Base-by-base conservation (phyloP, 2,329 filamentous ascomycete genomes). In the Fusarium odoratissimum region DNA sequence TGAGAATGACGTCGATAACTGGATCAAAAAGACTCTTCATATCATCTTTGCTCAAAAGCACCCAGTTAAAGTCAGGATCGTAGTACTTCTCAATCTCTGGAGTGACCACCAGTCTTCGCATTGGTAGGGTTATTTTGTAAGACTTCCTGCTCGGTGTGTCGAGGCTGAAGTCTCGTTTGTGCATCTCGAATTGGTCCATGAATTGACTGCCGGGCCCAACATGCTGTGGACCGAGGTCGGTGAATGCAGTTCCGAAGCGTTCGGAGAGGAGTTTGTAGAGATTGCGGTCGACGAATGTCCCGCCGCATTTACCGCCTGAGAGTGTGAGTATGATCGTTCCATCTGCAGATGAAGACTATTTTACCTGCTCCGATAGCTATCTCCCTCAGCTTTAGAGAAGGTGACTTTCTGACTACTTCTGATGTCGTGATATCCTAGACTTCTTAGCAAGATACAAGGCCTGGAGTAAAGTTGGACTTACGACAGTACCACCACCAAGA, bases 261-360 rank as follows among this genome's bases (percentile, higher is more conserved):
- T 28, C 3, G 21, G 51, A 13, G 14, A 54, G 51, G 19, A 54
- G 51, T 8, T 54, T 54, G 35, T 54, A 54, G 8, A 54, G 51
- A n/a, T 54, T 54, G 4, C 51, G 51, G 25, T 54, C 51, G 0
- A 54, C 35, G 35, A 54, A 54, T 8, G 51, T 54, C 2, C 51
- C 51, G 8, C 51, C 51, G 23, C 51, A 54, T 30, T 54, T 54
- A 3, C 51, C 51, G 0, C 51, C 51, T 54, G 25, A 17, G 5
- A 40, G 2, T 54, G 10, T 54, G 10, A 54, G 51, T 0, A 17
- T n/a, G 3, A 16, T 2, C 0, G 10, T 40, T 28, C 3, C 5
- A 21, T 38, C 7, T 28, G 13, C 4, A 2, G 4, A 40, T 16
- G 1, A 0, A 7, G 9, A 37, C 10, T 25, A 8, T 5, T 3